These are phyloP conservation scores for Camillea tinctor DNA, from an alignment of 2,329 filamentous ascomycete genomes.

Conservation along the genomic window DNA sequence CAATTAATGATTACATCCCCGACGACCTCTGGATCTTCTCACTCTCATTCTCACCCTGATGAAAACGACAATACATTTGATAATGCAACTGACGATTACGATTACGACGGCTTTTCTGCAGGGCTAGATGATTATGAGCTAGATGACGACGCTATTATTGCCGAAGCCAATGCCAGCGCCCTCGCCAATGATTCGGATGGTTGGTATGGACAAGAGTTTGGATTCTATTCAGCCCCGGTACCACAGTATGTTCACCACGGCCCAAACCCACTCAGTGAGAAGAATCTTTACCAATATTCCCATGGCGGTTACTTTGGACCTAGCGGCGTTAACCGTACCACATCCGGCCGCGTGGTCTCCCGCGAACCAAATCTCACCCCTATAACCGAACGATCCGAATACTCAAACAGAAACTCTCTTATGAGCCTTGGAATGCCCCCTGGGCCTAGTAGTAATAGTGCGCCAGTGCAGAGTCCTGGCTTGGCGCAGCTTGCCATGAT, in stretches of 20 bases:
- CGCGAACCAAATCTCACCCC: conserved; percentile 91
- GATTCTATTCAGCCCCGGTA: conserved; percentile 75
- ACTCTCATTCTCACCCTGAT: conserved; percentile 23
- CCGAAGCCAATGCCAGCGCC: conserved; percentile 90
- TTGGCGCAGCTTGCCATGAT: conserved; percentile 73
- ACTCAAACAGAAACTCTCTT: conserved; percentile 90
- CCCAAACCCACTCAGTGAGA: conserved; percentile 30
- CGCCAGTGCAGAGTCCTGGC: conserved; percentile 64
- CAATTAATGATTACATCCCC: conserved; percentile 37
- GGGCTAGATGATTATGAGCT: conserved; percentile 63
- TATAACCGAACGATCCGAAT: conserved; percentile 94
- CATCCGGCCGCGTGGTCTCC: conserved; percentile 71
- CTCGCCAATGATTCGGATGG: conserved; percentile 90
- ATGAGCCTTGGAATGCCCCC: conserved; percentile 67
- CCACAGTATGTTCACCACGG: conserved; percentile 28
- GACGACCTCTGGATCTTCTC: conserved; percentile 32
- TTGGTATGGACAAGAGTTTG: conserved; percentile 95
- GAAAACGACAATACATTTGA: conserved; percentile 20
- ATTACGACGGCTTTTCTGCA: conserved; percentile 53
- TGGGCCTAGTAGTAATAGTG: conserved; percentile 46
- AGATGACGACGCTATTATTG: conserved; percentile 88
- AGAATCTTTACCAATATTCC: conserved; percentile 56
- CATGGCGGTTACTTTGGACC: conserved; percentile 90
- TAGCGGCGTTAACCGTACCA: conserved; percentile 65
- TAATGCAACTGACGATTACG: conserved; percentile 27